A percentile compares a stretch with the other conserved stretches of the same genome.
phyloP scores from a whole-genome alignment of 805 yeast genomes.

The Candida pseudofarinosa region DNA sequence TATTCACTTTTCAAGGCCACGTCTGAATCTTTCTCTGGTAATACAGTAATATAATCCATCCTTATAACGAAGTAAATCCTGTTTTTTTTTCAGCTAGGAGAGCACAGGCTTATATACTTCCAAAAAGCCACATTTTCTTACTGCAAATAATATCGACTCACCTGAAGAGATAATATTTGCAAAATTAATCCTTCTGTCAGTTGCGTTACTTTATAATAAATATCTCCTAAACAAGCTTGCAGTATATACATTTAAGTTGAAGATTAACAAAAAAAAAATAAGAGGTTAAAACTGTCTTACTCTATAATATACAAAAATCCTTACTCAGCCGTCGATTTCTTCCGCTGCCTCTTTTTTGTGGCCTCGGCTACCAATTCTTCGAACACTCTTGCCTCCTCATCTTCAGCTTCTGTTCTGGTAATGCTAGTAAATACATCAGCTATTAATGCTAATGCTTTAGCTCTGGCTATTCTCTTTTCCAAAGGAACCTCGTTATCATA shows the following conservation, averaged over 20 bases:
- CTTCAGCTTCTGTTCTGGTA: slow-evolving; percentile 63
- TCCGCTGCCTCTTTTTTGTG: slow-evolving; percentile 38
- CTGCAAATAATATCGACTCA: too few species aligned
- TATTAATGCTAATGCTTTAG: slow-evolving; percentile 55
- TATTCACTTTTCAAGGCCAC: slow-evolving; percentile 15
- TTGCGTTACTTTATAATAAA: too few species aligned
- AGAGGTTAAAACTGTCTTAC: too few species aligned
- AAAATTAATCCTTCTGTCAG: too few species aligned
- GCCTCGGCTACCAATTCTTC: slow-evolving; percentile 63
- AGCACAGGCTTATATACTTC: too few species aligned
- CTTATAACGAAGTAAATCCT: not conserved
- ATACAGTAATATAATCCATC: slow-evolving; percentile 27
- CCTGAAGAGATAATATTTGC: too few species aligned
- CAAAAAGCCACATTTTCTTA: slow-evolving; percentile 6
- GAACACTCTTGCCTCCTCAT: slow-evolving; percentile 71
- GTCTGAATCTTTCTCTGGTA: slow-evolving; percentile 13
- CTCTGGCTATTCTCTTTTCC: slow-evolving; percentile 51
- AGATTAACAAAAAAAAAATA: too few species aligned
- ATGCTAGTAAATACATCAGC: slow-evolving; percentile 61
- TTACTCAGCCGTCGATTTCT: too few species aligned
- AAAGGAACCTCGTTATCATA: slow-evolving; percentile 51
- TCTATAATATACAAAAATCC: too few species aligned
- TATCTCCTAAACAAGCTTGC: too few species aligned
- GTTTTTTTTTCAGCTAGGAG: too few species aligned
- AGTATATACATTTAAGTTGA: too few species aligned